phyloP scores from a whole-genome alignment of 768 basidiomycete species.

The Amanita polypyramis region DNA sequence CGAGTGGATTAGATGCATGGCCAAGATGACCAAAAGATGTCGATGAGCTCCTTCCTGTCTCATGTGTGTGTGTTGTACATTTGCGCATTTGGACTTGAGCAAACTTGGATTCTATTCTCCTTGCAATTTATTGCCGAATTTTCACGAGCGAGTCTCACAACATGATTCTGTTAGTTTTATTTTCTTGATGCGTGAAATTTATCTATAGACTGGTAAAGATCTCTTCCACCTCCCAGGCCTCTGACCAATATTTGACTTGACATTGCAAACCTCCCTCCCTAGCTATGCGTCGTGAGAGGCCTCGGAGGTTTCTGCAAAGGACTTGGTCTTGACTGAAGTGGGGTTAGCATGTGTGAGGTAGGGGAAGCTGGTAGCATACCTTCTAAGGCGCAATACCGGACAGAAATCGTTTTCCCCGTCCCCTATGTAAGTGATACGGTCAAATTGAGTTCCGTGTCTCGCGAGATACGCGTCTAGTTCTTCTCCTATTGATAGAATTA shows the following conservation, averaged over 20 bases:
- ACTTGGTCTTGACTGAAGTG: conserved; percentile 64
- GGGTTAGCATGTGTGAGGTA: background rate
- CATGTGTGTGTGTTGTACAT: conserved; percentile 3
- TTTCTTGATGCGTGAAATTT: background rate
- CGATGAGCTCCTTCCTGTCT: background rate
- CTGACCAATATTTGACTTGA: conserved; percentile 76
- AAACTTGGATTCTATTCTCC: background rate
- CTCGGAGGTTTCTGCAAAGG: conserved; percentile 70
- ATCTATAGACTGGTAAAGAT: conserved; percentile 38
- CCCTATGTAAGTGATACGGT: conserved; percentile 83
- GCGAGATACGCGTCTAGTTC: conserved; percentile 80
- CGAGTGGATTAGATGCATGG: conserved; percentile 66
- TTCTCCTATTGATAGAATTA: conserved; percentile 46
- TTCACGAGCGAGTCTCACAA: conserved; percentile 15
- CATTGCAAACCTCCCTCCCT: conserved; percentile 73
- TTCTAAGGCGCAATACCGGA: conserved; percentile 72
- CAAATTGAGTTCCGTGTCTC: conserved; percentile 48
- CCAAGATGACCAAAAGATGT: conserved; percentile 39
- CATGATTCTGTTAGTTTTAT: background rate
- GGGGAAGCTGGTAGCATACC: conserved; percentile 28
- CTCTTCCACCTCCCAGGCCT: conserved; percentile 96
- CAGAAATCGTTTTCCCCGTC: conserved; percentile 97
- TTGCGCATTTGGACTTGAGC: conserved; percentile 8
- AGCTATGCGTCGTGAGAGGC: conserved; percentile 68
- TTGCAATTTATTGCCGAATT: conserved; percentile 10